These are phyloP conservation scores for Botrytis porri DNA, from an alignment of 2,329 filamentous ascomycete species.

Conservation along the genomic window DNA sequence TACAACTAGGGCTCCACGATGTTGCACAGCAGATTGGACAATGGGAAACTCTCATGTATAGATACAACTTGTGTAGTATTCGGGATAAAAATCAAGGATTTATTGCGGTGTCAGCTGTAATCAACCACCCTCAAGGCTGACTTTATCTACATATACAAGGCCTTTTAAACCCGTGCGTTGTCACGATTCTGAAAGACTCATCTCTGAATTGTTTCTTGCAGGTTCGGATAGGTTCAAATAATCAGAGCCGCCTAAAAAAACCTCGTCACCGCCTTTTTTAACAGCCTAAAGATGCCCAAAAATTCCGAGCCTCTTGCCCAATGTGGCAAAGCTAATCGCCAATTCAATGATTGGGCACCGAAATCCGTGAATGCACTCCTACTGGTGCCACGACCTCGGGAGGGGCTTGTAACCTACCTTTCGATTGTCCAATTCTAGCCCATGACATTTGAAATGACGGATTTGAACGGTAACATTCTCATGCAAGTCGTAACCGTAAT, in stretches of 20 bases:
- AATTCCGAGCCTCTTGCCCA: slow-evolving; percentile 21
- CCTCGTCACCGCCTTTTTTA: slow-evolving; percentile 19
- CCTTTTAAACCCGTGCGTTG: slow-evolving; percentile 10
- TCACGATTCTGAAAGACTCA: slow-evolving; percentile 13
- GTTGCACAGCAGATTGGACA: slow-evolving; percentile 19
- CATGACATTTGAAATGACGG: slow-evolving; percentile 3
- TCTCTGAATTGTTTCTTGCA: slow-evolving; percentile 9
- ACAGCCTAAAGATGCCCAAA: slow-evolving; percentile 22
- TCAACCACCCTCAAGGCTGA: slow-evolving; percentile 9
- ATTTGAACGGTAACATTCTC: neutral
- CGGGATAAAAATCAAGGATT: neutral
- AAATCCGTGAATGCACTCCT: slow-evolving; percentile 19
- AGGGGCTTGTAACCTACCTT: slow-evolving; percentile 15
- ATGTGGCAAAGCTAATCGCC: slow-evolving; percentile 22
- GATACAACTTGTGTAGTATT: slow-evolving; percentile 5
- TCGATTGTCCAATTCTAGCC: slow-evolving; percentile 14
- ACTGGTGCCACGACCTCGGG: slow-evolving; percentile 27
- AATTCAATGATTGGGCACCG: slow-evolving; percentile 23
- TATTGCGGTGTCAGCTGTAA: slow-evolving; percentile 13
- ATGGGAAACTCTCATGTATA: neutral
- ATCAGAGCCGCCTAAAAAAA: slow-evolving; percentile 11
- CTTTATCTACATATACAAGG: slow-evolving; percentile 21
- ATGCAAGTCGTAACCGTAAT: slow-evolving; percentile 17
- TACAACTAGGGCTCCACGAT: neutral
- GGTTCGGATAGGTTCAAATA: neutral